Conservation (phyloP, 1,284 basidiomycete species). For the Fomes fomentarius region DNA sequence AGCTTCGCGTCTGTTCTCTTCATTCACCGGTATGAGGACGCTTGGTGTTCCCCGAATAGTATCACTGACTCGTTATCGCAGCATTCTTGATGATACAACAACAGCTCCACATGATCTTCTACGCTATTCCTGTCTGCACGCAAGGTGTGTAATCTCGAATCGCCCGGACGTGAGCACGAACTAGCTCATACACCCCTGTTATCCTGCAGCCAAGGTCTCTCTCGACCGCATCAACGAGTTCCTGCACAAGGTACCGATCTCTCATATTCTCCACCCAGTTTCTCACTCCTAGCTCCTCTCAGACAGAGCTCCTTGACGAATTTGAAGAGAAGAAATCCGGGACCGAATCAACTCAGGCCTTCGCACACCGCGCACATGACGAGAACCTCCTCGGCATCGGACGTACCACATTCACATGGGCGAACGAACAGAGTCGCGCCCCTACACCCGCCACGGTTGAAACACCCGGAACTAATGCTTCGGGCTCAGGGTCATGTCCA, state of each 20-base stretch:
- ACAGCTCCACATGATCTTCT: conserved; percentile 35
- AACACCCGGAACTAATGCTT: too few relatives aligned
- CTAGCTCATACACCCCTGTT: too few relatives aligned
- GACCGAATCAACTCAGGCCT: neutral
- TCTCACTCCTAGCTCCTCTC: neutral
- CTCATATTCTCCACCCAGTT: neutral
- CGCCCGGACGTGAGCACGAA: too few relatives aligned
- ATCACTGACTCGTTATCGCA: neutral
- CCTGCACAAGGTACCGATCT: conserved; percentile 34
- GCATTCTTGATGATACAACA: conserved; percentile 38
- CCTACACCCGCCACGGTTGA: conserved; percentile 13
- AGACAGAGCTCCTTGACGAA: conserved; percentile 50
- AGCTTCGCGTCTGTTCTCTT: conserved; percentile 40
- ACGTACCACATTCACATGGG: conserved; percentile 44
- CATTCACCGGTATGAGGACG: conserved; percentile 32
- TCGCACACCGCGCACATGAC: conserved; percentile 16
- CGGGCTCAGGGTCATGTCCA: conserved; percentile 27
- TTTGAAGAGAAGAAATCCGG: conserved; percentile 30
- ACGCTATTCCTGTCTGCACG: conserved; percentile 21
- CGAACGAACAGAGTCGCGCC: conserved; percentile 14
- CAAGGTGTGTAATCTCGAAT: too few relatives aligned
- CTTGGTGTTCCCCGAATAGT: neutral
- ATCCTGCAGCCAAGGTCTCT: conserved; percentile 49
- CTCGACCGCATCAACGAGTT: conserved; percentile 47
- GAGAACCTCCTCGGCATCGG: conserved; percentile 39